phyloP scores from a whole-genome alignment of 169 alveolate genomes.

The Plasmodium chabaudi region DNA sequence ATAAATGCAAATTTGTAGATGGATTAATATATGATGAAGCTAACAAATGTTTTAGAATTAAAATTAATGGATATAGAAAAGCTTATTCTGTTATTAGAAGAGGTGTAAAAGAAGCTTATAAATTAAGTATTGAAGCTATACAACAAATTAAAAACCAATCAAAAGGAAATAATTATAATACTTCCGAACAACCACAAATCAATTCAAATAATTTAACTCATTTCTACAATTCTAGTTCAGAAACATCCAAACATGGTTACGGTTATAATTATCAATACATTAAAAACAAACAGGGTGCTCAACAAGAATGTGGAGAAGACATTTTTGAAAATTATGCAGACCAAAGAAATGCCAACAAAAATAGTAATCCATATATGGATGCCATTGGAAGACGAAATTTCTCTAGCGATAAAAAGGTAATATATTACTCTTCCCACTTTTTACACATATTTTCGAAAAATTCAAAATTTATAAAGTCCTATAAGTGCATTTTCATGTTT shows the following conservation, averaged over 20 bases:
- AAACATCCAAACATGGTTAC: constrained; percentile 37
- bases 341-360: neutral
- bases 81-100: constrained; percentile 76
- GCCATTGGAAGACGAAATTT: neutral
- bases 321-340: constrained; percentile 24
- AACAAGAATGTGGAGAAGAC: constrained; percentile 23
- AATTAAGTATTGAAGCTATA: constrained; percentile 65
- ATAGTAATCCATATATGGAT: neutral
- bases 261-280: constrained; percentile 27
- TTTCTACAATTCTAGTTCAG: constrained; percentile 58
- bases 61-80: constrained; percentile 71
- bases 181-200: constrained; percentile 40
- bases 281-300: constrained; percentile 16
- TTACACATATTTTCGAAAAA: neutral
- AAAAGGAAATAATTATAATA: constrained; percentile 5
- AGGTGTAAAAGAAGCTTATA: constrained; percentile 76
- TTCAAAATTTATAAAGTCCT: neutral
- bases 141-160: constrained; percentile 55
- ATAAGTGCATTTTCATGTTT: neutral
- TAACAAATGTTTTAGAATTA: constrained; percentile 68
- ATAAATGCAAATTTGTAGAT: constrained; percentile 72
- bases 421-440: neutral
- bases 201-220: constrained; percentile 57
- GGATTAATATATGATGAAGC: constrained; percentile 76
- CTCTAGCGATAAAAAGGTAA: constrained; percentile 31